These are phyloP conservation scores for Kwoniella shivajii DNA, from an alignment of 1,284 basidiomycete species.

Conservation along the genomic window DNA sequence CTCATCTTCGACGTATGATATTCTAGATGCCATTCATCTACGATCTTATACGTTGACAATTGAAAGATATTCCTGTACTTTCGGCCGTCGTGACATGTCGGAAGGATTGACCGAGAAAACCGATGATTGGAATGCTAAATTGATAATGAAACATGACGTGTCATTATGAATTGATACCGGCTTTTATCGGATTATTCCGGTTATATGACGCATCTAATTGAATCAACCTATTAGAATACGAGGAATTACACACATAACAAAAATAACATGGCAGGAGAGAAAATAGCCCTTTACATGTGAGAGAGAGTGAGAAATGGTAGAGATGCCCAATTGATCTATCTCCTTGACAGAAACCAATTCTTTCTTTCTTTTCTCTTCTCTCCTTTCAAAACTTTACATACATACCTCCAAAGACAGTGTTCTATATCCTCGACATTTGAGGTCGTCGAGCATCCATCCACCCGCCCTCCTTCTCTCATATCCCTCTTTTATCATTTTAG, in stretches of 20 bases:
- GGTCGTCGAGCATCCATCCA: neutral
- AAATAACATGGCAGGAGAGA: constrained; percentile 3
- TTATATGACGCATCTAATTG: constrained; percentile 5
- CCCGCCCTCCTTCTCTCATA: neutral
- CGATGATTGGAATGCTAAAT: neutral
- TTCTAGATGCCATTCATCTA: neutral
- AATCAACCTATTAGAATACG: constrained; percentile 12
- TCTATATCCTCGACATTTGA: neutral
- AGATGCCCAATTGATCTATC: too few relatives aligned
- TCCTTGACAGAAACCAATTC: too few relatives aligned
- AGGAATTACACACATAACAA: constrained; percentile 8
- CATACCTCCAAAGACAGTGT: neutral
- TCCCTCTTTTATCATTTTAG: neutral
- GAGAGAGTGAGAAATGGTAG: too few relatives aligned
- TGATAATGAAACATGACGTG: constrained; percentile 5
- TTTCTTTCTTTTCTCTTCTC: neutral
- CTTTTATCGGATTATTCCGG: constrained; percentile 18
- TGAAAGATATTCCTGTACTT: neutral
- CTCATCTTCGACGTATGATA: neutral
- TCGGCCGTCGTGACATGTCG: too few relatives aligned
- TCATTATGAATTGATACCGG: neutral
- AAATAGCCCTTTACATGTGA: too few relatives aligned
- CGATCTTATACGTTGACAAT: neutral
- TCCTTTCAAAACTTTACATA: neutral
- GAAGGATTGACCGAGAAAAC: neutral